These are phyloP conservation scores for Aureobasidium sp. DNA, from an alignment of 2,329 filamentous ascomycete species.

Conservation along the genomic window DNA sequence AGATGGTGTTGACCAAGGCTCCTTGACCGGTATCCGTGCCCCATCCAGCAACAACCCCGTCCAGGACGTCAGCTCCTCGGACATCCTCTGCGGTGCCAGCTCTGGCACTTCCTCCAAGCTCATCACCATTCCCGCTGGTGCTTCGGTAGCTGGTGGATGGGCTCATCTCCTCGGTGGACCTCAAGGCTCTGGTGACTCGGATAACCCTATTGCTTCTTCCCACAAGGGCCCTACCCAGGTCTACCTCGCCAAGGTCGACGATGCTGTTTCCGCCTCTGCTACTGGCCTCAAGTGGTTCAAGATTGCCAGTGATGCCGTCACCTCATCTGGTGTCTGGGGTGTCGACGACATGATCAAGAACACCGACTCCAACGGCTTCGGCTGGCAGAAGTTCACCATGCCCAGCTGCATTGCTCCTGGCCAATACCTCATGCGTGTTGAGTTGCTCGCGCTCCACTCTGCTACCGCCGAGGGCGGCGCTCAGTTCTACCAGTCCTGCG, in stretches of 20 bases:
- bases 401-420: conserved; percentile 45
- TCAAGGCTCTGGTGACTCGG: conserved; percentile 8
- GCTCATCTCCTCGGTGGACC: conserved; percentile 13
- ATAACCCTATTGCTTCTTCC: conserved; percentile 17
- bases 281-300: conserved; percentile 42
- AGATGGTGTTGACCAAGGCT: conserved; percentile 36
- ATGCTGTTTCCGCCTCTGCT: conserved; percentile 39
- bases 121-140: conserved; percentile 8
- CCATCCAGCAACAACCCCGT: conserved; percentile 32
- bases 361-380: conserved; percentile 23
- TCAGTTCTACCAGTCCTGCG: conserved; percentile 32
- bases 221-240: conserved; percentile 17
- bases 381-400: conserved; percentile 30
- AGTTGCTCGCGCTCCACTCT: conserved; percentile 47
- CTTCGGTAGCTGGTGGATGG: conserved; percentile 15
- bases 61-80: conserved; percentile 25
- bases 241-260: conserved; percentile 30
- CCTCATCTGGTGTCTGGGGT: conserved; percentile 42
- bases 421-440: conserved; percentile 47
- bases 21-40: conserved; percentile 40
- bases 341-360: conserved; percentile 29
- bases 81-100: conserved; percentile 29
- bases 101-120: conserved; percentile 19
- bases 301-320: conserved; percentile 42
- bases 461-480: conserved; percentile 36